Conservation (phyloP, 192 early-diverging fungal species). For the Chytriomyces hyalinus region DNA sequence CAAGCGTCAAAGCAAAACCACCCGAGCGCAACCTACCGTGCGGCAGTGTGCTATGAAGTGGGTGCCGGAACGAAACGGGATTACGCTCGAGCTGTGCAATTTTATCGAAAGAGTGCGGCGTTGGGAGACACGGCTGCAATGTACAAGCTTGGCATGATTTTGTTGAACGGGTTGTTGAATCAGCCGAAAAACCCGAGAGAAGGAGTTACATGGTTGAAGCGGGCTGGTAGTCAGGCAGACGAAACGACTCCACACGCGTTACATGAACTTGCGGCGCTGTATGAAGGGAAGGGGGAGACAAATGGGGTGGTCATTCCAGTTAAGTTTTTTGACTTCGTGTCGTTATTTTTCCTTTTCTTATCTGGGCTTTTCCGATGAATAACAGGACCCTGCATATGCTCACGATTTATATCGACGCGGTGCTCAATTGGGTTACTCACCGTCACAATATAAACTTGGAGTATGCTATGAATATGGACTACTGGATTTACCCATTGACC, state of each 20-base stretch:
- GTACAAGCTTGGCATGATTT: conserved; percentile 95
- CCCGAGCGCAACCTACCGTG: conserved; percentile 89
- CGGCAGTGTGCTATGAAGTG: conserved; percentile 94
- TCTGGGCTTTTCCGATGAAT: neutral
- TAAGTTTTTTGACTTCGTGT: conserved; percentile 13
- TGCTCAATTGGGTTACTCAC: conserved; percentile 90
- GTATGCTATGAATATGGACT: conserved; percentile 92
- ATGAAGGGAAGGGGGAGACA: conserved; percentile 72
- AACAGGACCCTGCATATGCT: conserved; percentile 81
- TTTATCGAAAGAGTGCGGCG: conserved; percentile 90
- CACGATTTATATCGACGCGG: conserved; percentile 90
- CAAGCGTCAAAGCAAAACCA: conserved; percentile 93
- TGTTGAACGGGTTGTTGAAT: conserved; percentile 83
- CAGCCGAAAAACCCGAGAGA: conserved; percentile 82
- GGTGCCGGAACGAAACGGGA: conserved; percentile 93
- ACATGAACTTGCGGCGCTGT: conserved; percentile 90
- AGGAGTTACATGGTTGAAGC: conserved; percentile 92
- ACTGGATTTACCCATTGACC: conserved; percentile 82
- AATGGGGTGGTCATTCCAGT: conserved; percentile 51
- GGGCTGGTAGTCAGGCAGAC: conserved; percentile 87
- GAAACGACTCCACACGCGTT: conserved; percentile 89
- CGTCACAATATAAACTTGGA: conserved; percentile 93
- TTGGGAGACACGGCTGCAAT: conserved; percentile 92
- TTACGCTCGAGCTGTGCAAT: conserved; percentile 79
- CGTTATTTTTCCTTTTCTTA: conserved; percentile 12